phyloP scores from a whole-genome alignment of 306 rosid species.

The Quercus mongolica region DNA sequence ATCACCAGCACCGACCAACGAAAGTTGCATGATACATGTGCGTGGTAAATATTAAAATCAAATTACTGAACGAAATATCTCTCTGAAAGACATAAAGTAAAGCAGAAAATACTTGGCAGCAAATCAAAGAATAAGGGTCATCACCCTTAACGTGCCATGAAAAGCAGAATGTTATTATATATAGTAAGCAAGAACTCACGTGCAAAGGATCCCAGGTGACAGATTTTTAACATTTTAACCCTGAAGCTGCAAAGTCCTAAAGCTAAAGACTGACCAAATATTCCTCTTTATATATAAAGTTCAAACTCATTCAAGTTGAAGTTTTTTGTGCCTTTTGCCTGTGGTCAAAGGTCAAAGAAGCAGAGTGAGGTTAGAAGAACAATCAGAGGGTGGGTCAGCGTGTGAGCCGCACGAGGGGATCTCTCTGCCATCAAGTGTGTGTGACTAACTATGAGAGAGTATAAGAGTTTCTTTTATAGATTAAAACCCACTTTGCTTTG shows the following conservation, averaged over 20 bases:
- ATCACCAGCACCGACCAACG: conserved; percentile 39
- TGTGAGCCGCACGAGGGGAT: conserved; percentile 88
- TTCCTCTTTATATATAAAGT: conserved; percentile 13
- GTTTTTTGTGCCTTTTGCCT: conserved; percentile 2
- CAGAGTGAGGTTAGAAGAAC: conserved; percentile 38
- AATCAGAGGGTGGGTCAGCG: conserved; percentile 59
- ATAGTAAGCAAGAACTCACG: conserved; percentile 54
- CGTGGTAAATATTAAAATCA: conserved; percentile 16
- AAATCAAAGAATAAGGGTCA: conserved; percentile 14
- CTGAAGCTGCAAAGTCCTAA: conserved; percentile 4
- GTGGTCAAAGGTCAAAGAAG: conserved; percentile 43
- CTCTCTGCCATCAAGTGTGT: conserved; percentile 29
- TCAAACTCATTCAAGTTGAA: conserved; percentile 7
- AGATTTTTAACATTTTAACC: conserved; percentile 6
- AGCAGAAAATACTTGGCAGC: conserved; percentile 10
- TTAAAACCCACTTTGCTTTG: conserved; percentile 40
- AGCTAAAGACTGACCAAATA: conserved; percentile 27
- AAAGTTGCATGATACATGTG: conserved; percentile 30
- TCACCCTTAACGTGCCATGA: conserved; percentile 58
- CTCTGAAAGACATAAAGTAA: neutral
- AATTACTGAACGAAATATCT: conserved; percentile 4
- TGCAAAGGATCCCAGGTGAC: conserved; percentile 69
- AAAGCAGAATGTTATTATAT: conserved; percentile 52
- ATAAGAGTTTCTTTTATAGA: neutral
- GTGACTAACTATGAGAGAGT: conserved; percentile 6